Evolutionary conservation across 345 rosid species (phyloP).

Genomic region (Zanthoxylum bungeanum): DNA sequence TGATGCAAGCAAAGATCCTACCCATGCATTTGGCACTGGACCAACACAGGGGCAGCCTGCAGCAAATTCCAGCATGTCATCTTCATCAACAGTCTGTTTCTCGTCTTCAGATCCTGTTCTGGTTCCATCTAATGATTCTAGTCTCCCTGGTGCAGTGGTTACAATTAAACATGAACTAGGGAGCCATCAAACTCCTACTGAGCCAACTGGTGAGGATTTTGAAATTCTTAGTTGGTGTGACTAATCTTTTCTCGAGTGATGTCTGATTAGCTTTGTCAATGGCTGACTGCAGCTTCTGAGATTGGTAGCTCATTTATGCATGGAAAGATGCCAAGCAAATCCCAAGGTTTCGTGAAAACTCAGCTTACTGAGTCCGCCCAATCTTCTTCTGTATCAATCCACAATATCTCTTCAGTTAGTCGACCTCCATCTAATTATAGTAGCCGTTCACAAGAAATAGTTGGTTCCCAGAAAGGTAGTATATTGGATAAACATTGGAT

Average conservation of each 20-base stretch:
- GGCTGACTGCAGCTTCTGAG: constrained; percentile 39
- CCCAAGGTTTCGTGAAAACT: constrained; percentile 55
- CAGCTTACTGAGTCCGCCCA: constrained; percentile 47
- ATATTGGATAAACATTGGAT: neutral
- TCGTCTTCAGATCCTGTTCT: constrained; percentile 63
- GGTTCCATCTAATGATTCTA: constrained; percentile 47
- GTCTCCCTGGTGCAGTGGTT: constrained; percentile 35
- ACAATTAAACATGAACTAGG: constrained; percentile 49
- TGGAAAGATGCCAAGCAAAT: constrained; percentile 46
- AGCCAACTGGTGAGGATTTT: constrained; percentile 42
- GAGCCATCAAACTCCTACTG: constrained; percentile 34
- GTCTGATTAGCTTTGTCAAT: constrained; percentile 16
- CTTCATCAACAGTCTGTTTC: constrained; percentile 55
- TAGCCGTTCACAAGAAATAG: constrained; percentile 58
- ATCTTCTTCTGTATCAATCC: constrained; percentile 45
- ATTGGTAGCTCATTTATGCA: constrained; percentile 34
- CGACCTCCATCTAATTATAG: constrained; percentile 77
- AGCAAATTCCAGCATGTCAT: constrained; percentile 37
- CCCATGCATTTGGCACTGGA: constrained; percentile 40
- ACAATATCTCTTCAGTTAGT: constrained; percentile 56
- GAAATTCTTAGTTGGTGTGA: constrained; percentile 7
- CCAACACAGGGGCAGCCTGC: constrained; percentile 31
- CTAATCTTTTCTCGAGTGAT: constrained; percentile 5
- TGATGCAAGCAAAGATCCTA: constrained; percentile 38
- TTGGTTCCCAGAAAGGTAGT: constrained; percentile 69